Conservation (phyloP, 306 rosid genomes). For the Carpinus viminea region DNA sequence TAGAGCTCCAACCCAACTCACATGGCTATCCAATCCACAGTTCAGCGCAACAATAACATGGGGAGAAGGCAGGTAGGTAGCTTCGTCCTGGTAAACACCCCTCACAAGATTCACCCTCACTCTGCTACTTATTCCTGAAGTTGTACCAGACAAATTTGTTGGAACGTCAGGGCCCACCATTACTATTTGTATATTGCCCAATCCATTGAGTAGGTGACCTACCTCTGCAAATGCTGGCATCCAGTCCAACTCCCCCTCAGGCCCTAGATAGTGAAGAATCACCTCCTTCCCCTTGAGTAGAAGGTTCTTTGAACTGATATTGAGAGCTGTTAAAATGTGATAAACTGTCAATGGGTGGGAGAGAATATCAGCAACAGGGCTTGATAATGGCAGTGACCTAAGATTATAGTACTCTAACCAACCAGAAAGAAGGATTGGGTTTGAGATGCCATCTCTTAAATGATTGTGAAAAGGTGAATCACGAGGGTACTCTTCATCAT, state of each 20-base stretch:
- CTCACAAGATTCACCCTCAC: constrained; percentile 43
- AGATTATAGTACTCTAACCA: constrained; percentile 68
- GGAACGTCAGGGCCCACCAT: constrained; percentile 58
- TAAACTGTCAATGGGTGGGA: constrained; percentile 61
- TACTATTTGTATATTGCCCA: constrained; percentile 50
- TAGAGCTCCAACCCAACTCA: constrained; percentile 44
- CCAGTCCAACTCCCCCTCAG: constrained; percentile 76
- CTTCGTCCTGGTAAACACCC: constrained; percentile 50
- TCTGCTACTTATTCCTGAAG: constrained; percentile 45
- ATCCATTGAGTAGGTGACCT: constrained; percentile 60
- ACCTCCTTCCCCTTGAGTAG: constrained; percentile 59
- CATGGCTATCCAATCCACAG: constrained; percentile 35
- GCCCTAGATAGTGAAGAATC: constrained; percentile 63
- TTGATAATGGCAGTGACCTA: constrained; percentile 56
- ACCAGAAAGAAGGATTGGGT: constrained; percentile 56
- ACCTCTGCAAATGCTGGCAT: constrained; percentile 63
- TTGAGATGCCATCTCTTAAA: constrained; percentile 27
- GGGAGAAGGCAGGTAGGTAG: constrained; percentile 40
- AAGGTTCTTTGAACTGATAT: constrained; percentile 59
- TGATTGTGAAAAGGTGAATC: constrained; percentile 57
- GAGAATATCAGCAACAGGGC: constrained; percentile 58
- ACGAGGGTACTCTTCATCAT: constrained; percentile 53
- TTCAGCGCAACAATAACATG: constrained; percentile 36
- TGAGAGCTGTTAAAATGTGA: constrained; percentile 57
- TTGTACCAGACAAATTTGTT: constrained; percentile 40